Percentiles rank a stretch among this genome's conserved stretches.
Evolutionary conservation across 2,329 filamentous ascomycete genomes (phyloP).

Genomic region (Colletotrichum falcatum): DNA sequence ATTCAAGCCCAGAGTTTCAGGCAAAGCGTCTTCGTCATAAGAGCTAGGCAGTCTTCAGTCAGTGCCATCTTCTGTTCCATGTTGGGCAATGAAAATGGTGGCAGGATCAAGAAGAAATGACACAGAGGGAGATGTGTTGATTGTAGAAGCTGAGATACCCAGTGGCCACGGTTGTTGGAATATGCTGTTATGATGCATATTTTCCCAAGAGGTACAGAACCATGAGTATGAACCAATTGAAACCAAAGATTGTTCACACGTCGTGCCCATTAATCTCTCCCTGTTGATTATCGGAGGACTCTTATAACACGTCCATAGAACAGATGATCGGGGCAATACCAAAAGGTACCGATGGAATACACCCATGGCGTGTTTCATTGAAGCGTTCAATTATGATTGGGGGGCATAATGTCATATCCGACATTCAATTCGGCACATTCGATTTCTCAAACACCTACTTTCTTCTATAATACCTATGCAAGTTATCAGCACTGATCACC

Average conservation of each 20-base stretch:
- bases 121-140: neutral
- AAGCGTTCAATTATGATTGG: too few species aligned
- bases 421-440: neutral
- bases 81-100: neutral
- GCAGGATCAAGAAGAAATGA: neutral
- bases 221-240: neutral
- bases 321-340: too few species aligned
- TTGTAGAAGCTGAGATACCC: neutral
- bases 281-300: neutral
- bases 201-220: neutral
- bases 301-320: neutral
- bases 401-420: too few species aligned
- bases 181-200: neutral
- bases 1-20: neutral
- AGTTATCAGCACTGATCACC: too few species aligned
- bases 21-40: neutral
- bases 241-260: neutral
- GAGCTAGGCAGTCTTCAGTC: neutral
- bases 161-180: neutral
- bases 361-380: too few species aligned
- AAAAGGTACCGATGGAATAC: too few species aligned
- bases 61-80: neutral
- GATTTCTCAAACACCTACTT: neutral
- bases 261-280: neutral
- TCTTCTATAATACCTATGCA: neutral